Evolutionary conservation across 495 filamentous ascomycete species (phyloP).

Genomic region (Aspergillus haitiensis): DNA sequence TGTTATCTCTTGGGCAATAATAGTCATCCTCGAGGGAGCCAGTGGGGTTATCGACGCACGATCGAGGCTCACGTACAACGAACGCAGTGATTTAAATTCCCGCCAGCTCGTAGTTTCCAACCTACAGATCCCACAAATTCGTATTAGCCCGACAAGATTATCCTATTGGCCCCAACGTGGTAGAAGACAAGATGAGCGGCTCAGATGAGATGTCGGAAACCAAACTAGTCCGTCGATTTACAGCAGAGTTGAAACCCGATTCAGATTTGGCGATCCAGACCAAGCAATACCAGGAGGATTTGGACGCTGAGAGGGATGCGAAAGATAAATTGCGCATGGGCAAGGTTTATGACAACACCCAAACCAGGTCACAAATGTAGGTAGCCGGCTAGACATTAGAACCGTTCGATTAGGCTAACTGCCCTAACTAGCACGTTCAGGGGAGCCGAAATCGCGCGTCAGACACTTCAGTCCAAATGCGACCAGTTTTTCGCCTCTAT

Average conservation of each 20-base stretch:
- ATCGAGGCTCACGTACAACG: no score
- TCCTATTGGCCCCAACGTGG: no score
- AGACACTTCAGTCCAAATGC: neutral
- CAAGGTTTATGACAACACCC: neutral
- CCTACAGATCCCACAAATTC: no score
- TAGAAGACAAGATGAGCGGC: no score
- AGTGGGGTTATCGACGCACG: no score
- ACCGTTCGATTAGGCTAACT: neutral
- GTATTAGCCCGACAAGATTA: no score
- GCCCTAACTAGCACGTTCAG: neutral
- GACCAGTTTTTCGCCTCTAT: neutral
- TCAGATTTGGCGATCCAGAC: slow-evolving; percentile 4
- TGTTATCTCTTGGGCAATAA: no score
- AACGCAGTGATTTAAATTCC: no score
- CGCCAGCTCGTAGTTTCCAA: no score
- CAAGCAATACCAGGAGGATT: neutral
- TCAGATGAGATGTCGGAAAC: neutral
- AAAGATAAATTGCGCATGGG: neutral
- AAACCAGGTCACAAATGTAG: neutral
- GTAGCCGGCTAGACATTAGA: neutral
- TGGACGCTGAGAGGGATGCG: neutral
- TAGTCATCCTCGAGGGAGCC: no score
- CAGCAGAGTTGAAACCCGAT: neutral
- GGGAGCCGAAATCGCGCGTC: neutral
- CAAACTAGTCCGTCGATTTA: neutral